Evolutionary conservation across 169 alveolate genomes (phyloP).

Genomic region (Eimeria necatrix): DNA sequence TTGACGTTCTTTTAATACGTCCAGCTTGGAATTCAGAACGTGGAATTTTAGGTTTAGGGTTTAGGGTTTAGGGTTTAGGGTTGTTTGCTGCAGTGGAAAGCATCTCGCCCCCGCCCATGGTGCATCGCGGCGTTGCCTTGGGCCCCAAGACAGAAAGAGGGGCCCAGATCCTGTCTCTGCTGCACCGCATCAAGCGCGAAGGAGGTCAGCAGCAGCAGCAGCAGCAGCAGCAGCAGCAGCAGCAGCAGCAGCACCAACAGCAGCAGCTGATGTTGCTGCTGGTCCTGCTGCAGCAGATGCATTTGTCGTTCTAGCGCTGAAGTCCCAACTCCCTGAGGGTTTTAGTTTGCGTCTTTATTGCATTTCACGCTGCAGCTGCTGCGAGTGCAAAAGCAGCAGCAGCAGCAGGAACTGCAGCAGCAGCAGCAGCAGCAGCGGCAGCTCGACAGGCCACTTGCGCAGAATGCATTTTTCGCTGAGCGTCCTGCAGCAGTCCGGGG

Average conservation of each 20-base stretch:
- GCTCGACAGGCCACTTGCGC: too few species aligned
- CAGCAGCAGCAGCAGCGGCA: too few species aligned
- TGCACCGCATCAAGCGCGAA: constrained; percentile 53
- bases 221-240: constrained; percentile 48
- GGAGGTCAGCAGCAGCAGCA: constrained; percentile 60
- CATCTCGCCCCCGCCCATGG: constrained; percentile 5
- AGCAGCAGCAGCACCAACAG: not conserved
- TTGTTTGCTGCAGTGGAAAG: constrained; percentile 53
- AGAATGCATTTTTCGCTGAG: too few species aligned
- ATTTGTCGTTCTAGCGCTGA: not conserved
- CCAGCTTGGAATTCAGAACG: not conserved
- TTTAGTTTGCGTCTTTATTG: not conserved
- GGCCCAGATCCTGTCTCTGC: constrained; percentile 21
- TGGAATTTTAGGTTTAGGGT: not conserved
- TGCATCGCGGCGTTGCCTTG: constrained; percentile 23
- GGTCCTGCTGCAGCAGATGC: not conserved
- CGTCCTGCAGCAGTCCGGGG: too few species aligned
- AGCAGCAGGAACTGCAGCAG: too few species aligned
- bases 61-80: constrained; percentile 35
- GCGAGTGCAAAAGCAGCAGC: too few species aligned
- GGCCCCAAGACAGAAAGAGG: constrained; percentile 61
- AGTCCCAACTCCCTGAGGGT: not conserved
- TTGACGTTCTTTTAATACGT: not conserved
- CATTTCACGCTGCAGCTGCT: too few species aligned
- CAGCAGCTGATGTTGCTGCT: not conserved